phyloP scores from a whole-genome alignment of 768 basidiomycete species.

The Macrolepiota fuliginosa region DNA sequence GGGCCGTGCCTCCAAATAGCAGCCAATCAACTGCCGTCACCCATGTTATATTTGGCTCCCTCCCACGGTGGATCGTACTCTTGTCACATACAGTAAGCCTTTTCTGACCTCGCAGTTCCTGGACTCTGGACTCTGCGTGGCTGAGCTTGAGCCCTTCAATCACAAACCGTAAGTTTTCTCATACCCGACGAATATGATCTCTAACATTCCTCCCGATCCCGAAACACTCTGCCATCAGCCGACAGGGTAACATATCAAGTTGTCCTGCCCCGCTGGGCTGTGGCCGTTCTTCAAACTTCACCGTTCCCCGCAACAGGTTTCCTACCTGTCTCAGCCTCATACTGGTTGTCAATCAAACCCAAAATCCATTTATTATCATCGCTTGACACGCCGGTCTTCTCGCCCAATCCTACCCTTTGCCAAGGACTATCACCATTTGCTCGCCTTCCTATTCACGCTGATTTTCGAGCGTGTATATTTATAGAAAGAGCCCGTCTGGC shows the following conservation, averaged over 20 bases:
- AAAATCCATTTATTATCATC: conserved; percentile 7
- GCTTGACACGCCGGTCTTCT: conserved; percentile 13
- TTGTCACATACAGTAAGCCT: conserved; percentile 8
- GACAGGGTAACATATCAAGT: conserved; percentile 1
- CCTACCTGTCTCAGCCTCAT: conserved; percentile 11
- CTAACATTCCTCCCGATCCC: not conserved
- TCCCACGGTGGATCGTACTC: conserved; percentile 18
- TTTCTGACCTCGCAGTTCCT: conserved; percentile 5
- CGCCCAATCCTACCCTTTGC: conserved; percentile 12
- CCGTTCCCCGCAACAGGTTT: not conserved
- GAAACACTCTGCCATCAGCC: not conserved
- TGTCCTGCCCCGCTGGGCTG: conserved; percentile 6
- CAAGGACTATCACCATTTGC: conserved; percentile 15
- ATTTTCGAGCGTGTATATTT: conserved; percentile 11
- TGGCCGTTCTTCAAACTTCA: not conserved
- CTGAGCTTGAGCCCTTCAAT: not conserved
- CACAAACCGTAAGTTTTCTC: not conserved
- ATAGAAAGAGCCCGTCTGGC: conserved; percentile 2
- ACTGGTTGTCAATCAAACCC: conserved; percentile 6
- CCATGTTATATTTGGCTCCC: conserved; percentile 21
- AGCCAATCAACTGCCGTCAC: conserved; percentile 23
- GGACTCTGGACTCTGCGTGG: conserved; percentile 1
- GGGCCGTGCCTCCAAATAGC: conserved; percentile 30
- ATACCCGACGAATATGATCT: not conserved
- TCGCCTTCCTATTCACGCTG: conserved; percentile 5